phyloP scores from a whole-genome alignment of 495 filamentous ascomycete genomes.

The Chaetomium tenue region DNA sequence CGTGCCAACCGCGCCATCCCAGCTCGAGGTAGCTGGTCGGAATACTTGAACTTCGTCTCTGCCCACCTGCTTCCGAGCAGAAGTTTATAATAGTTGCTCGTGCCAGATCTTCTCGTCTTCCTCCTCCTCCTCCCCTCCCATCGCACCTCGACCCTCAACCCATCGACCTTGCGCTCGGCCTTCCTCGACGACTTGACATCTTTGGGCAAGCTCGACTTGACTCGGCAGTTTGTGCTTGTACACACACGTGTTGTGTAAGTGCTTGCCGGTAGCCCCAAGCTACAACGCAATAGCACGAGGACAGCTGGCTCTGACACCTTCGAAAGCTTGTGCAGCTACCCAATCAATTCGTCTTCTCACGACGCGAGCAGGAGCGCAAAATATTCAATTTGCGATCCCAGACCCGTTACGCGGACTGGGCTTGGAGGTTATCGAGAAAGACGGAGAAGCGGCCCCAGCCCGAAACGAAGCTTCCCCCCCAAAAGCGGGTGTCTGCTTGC shows the following conservation, averaged over 20 bases:
- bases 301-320: too few species aligned
- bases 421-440: too few species aligned
- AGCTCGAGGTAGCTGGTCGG: slow-evolving; percentile 8
- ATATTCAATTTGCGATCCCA: too few species aligned
- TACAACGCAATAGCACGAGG: too few species aligned
- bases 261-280: not conserved
- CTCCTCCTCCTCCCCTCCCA: not conserved
- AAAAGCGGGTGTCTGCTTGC: slow-evolving; percentile 5
- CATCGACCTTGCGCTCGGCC: too few species aligned
- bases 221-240: not conserved
- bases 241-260: not conserved
- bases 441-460: not conserved
- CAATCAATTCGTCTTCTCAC: too few species aligned
- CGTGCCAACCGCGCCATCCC: slow-evolving; percentile 19
- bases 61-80: not conserved
- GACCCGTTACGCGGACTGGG: too few species aligned
- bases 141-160: not conserved
- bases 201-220: not conserved
- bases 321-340: too few species aligned
- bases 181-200: not conserved
- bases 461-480: not conserved
- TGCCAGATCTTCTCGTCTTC: slow-evolving; percentile 8
- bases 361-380: too few species aligned
- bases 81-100: slow-evolving; percentile 1
- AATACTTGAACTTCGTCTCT: slow-evolving; percentile 11